A percentile compares a stretch with the other conserved stretches of the same genome.
Evolutionary conservation across 2,329 filamentous ascomycete genomes (phyloP).

Genomic region (Fusarium sp.): DNA sequence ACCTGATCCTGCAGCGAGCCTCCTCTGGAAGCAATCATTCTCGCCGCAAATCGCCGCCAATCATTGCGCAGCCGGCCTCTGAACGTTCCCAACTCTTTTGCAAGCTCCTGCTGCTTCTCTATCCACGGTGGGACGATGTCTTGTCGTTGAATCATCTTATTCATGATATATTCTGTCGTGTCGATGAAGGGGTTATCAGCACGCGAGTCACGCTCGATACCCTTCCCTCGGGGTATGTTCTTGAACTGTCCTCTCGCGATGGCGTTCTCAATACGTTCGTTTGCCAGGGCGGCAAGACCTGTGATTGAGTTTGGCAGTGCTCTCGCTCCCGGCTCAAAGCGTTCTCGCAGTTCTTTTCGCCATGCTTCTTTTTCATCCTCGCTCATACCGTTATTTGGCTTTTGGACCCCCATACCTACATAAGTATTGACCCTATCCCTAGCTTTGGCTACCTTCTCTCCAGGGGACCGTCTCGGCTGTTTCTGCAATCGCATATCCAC

Average conservation of each 20-base stretch:
- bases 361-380: conserved; percentile 79
- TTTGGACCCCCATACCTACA: conserved; percentile 60
- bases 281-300: conserved; percentile 84
- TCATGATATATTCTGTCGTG: conserved; percentile 97
- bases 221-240: conserved; percentile 83
- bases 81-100: conserved; percentile 75
- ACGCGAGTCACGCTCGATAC: conserved; percentile 82
- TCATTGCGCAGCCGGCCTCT: conserved; percentile 79
- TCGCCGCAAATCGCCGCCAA: conserved; percentile 85
- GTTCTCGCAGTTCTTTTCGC: conserved; percentile 79
- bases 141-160: conserved; percentile 97
- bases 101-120: conserved; percentile 94
- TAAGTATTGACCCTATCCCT: conserved; percentile 68
- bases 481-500: conserved; percentile 65
- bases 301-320: conserved; percentile 80
- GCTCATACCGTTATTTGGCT: conserved; percentile 64
- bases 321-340: conserved; percentile 79
- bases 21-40: conserved; percentile 80
- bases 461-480: conserved; percentile 53
- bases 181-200: conserved; percentile 91
- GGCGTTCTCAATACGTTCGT: conserved; percentile 92
- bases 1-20: conserved; percentile 81
- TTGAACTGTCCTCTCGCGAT: conserved; percentile 91
- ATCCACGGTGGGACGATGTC: conserved; percentile 98
- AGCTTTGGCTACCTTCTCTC: conserved; percentile 64